Conservation (phyloP, 2,329 filamentous ascomycete species). For the Colletotrichum lindemuthianum region DNA sequence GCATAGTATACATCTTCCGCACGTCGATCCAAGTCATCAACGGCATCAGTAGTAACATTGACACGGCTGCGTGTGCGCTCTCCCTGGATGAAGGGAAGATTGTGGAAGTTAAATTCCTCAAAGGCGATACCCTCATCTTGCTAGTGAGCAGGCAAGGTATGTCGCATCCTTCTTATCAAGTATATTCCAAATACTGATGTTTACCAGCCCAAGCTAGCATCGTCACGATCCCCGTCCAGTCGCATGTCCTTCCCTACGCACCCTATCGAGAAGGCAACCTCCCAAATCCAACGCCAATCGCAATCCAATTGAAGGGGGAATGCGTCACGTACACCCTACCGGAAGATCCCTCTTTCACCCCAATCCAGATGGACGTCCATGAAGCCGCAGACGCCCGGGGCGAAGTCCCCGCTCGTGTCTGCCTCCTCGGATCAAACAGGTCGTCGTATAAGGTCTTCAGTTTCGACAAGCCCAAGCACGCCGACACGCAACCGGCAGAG, state of each 20-base stretch:
- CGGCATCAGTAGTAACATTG: constrained; percentile 63
- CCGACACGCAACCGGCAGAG: neutral
- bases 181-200: neutral
- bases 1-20: constrained; percentile 66
- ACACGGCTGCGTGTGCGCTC: constrained; percentile 52
- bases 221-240: constrained; percentile 50
- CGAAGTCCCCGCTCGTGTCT: constrained; percentile 60
- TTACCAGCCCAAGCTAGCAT: constrained; percentile 42
- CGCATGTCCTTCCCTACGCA: constrained; percentile 48
- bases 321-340: constrained; percentile 23
- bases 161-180: constrained; percentile 8
- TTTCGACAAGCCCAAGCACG: constrained; percentile 39
- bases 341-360: constrained; percentile 48
- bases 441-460: constrained; percentile 59
- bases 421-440: constrained; percentile 59
- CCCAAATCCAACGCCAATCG: constrained; percentile 2
- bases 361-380: constrained; percentile 63
- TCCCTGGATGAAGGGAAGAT: constrained; percentile 56
- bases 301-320: neutral
- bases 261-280: constrained; percentile 44
- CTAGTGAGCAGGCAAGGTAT: constrained; percentile 59
- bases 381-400: constrained; percentile 55
- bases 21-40: constrained; percentile 63
- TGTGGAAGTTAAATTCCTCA: constrained; percentile 74
- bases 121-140: constrained; percentile 69